A percentile compares a stretch with the other conserved stretches of the same genome.
Evolutionary conservation across 164 flowering plant genomes (phyloP).

Genomic region (Cinnamomum micranthum): DNA sequence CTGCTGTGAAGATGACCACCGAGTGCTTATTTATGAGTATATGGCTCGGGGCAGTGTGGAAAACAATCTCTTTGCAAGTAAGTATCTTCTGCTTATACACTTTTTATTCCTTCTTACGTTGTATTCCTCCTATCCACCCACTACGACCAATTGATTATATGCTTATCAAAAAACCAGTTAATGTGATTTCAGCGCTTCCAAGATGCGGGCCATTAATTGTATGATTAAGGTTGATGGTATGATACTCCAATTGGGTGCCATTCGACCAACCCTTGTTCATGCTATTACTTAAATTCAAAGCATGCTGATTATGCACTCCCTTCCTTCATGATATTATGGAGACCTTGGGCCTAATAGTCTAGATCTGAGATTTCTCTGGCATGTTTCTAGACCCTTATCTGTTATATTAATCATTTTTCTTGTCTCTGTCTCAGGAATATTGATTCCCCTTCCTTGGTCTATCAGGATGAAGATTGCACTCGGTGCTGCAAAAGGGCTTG

Average conservation of each 20-base stretch:
- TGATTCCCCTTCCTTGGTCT: slow-evolving; percentile 80
- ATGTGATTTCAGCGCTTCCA: not conserved
- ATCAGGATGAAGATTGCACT: slow-evolving; percentile 76
- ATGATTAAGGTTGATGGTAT: not conserved
- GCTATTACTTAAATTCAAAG: not conserved
- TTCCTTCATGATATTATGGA: not conserved
- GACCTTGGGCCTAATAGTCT: not conserved
- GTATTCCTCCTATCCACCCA: not conserved
- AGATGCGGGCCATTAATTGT: not conserved
- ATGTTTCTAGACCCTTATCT: not conserved
- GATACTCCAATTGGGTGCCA: not conserved
- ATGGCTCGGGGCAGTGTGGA: slow-evolving; percentile 92
- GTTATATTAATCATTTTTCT: not conserved
- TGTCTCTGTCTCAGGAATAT: slow-evolving; percentile 51
- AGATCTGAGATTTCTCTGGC: not conserved
- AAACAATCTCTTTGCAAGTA: slow-evolving; percentile 82
- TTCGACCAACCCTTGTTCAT: not conserved
- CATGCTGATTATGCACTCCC: not conserved
- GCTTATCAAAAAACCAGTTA: not conserved
- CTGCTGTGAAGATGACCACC: slow-evolving; percentile 89
- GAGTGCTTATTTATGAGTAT: slow-evolving; percentile 85
- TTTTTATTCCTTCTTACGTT: not conserved
- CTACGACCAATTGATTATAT: not conserved
- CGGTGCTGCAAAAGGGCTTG: slow-evolving; percentile 97
- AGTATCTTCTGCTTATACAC: slow-evolving; percentile 10